Evolutionary conservation across 179 eudicot species (phyloP), one percentile per base, ranked within the genome.

Genomic region (Drosera spatulata): DNA sequence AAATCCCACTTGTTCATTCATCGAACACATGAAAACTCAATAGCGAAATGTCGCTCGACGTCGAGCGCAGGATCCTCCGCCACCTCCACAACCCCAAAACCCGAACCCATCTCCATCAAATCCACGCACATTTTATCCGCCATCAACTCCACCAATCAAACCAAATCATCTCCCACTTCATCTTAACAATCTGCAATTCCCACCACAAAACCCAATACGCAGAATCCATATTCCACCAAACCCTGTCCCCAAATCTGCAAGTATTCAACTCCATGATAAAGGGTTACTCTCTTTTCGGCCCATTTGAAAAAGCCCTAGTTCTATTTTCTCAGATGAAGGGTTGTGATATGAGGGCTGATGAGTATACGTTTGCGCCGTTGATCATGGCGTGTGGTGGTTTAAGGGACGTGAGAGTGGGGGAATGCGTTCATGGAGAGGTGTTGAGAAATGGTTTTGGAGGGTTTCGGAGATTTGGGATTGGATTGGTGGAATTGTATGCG

Each of bases 191-290:
- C 53, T 83, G 88, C 61, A 50, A 71, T 45, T 47, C 82, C 39
- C 51, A 67, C 41, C 68, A 77, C 64, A 69, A 79, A 64, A 58
- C 69, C 51, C 61, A 55, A 7, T 72, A 81, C 47, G 83, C 91
- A 40, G 69, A 64, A 53, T 75, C 74, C 47, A 63, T 84, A 39
- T 84, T 81, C 60, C 62, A 60, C 11, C 90, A 81, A 55, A 41
- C 78, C 41, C 77, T 53, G 5, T 61, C 55, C 46, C 84, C 84
- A n/a, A 79, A 79, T 68, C 70, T 81, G 56, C 53, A 62, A 60
- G 81, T 84, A 45, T 81, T 68, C 60, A 84, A 84, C 64, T 78
- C 86, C 65, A 84, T 84, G 81, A 84, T 84, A 58, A 84, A 84
- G 64, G 82, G 75, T 43, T 77, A 77, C 51, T 84, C 91, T 0